phyloP scores from a whole-genome alignment of 352 stramenopile species.

The Peronosclerospora sorghi region DNA sequence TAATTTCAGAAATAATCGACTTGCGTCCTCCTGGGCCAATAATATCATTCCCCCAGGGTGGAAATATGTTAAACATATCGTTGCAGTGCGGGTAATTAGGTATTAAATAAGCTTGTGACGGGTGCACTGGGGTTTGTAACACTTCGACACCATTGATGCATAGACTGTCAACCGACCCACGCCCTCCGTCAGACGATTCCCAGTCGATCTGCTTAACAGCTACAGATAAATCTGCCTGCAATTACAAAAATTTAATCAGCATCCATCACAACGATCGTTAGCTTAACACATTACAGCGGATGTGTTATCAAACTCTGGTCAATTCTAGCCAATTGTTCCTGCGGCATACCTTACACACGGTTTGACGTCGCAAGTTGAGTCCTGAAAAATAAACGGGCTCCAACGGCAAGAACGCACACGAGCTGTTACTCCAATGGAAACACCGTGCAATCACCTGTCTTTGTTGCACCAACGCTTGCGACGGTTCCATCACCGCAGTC shows the following conservation, averaged over 20 bases:
- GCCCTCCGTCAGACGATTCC: conserved; percentile 35
- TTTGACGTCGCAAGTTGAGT: conserved; percentile 44
- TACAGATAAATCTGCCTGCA: conserved; percentile 59
- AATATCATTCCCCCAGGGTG: conserved; percentile 65
- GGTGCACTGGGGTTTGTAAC: conserved; percentile 37
- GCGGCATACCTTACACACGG: conserved; percentile 51
- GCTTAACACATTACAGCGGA: background rate
- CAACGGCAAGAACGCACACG: conserved; percentile 40
- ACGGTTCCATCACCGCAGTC: background rate
- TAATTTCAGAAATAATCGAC: conserved; percentile 55
- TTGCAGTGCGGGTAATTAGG: conserved; percentile 77
- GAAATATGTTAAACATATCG: conserved; percentile 79
- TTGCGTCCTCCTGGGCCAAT: conserved; percentile 43
- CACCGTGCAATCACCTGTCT: conserved; percentile 52
- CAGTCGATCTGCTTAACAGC: conserved; percentile 82
- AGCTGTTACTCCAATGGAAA: conserved; percentile 32
- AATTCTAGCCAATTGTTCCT: too few species aligned
- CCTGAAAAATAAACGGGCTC: conserved; percentile 34
- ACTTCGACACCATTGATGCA: conserved; percentile 53
- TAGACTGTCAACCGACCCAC: conserved; percentile 48
- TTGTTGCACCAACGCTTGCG: conserved; percentile 37
- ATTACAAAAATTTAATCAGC: background rate
- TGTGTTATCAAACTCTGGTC: background rate
- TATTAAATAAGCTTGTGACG: conserved; percentile 48
- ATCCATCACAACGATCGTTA: conserved; percentile 1